A percentile compares a stretch with the other conserved stretches of the same genome.
Conservation (phyloP, 2,329 filamentous ascomycete genomes). For the Alternaria gaisen region DNA sequence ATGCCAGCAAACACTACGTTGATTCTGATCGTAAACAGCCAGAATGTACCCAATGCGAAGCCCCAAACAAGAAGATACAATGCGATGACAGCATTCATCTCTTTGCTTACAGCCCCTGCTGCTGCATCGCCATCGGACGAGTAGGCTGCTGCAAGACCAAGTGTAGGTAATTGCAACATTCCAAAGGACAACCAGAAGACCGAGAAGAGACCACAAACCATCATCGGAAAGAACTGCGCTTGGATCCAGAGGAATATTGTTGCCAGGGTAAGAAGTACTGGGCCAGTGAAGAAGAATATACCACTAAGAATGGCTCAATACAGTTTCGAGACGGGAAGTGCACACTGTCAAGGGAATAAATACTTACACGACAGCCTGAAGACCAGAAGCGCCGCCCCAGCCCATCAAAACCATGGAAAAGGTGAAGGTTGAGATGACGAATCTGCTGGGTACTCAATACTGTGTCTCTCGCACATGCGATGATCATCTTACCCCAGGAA, state of each 20-base stretch:
- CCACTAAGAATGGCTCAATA: conserved; percentile 25
- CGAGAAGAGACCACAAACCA: conserved; percentile 61
- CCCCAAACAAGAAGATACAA: conserved; percentile 64
- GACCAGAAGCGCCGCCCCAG: conserved; percentile 50
- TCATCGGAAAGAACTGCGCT: conserved; percentile 54
- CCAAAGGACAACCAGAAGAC: conserved; percentile 64
- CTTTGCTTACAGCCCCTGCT: conserved; percentile 54
- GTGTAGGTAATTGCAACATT: conserved; percentile 60
- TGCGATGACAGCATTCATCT: conserved; percentile 60
- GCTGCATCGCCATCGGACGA: conserved; percentile 54
- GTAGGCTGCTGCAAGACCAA: conserved; percentile 58
- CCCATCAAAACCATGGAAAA: conserved; percentile 54
- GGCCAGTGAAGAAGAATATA: conserved; percentile 58
- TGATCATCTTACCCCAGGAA: conserved; percentile 35
- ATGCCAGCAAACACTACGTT: conserved; percentile 61
- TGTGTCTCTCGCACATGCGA: neutral
- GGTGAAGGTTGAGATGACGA: conserved; percentile 53
- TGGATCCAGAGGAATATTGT: conserved; percentile 63
- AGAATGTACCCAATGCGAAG: conserved; percentile 62
- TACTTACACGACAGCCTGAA: conserved; percentile 47
- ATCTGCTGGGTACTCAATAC: conserved; percentile 23
- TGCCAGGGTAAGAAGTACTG: conserved; percentile 57
- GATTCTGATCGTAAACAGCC: conserved; percentile 61
- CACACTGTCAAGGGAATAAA: neutral
- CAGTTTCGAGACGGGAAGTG: neutral